Evolutionary conservation across 192 early-diverging fungal species (phyloP), one percentile per base, ranked within the genome.

Genomic region (Gryganskiella cystojenkinii): DNA sequence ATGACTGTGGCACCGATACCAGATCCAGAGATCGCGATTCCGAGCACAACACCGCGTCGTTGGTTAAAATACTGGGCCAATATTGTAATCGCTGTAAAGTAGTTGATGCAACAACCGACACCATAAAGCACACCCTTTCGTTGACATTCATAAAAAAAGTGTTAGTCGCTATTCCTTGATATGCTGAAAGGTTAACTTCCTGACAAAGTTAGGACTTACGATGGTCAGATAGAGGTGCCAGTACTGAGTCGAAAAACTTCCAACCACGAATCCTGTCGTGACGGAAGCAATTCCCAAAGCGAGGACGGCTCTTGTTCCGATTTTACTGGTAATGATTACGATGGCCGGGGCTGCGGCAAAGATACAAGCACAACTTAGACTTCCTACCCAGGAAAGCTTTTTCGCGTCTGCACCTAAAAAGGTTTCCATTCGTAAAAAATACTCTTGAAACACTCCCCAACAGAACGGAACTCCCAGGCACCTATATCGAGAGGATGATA

Each of bases 401-500:
- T 22, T 60, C 19, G 42, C 34, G 7, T 24, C 25, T n/a, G 50
- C 47, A 22, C 46, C 11, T 43, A 49, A 56, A 17, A 60, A 60
- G 1, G 40, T 52, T 3, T 52, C 20, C 19, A 15, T 53, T 3
- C 49, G 67, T 27, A 70, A 7, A 46, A 70, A 61, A 20, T 61
- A 61, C 7, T 70, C 57, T 33, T 61, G 57, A 24, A 60, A 70
- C 11, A 70, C 67, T 3, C 58, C 67, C 57, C 58, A 70, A 28
- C 40, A 47, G 37, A 61, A 43, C 8, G 33, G 37, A 8, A 70
- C 22, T n/a, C 58, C 67, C 40, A 70, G 42, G 20, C 50, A 61
- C 58, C 67, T 68, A 52, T 30, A 6, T 20, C 24, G 11, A 14
- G 50, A 52, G 8, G 50, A n/a, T n/a, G n/a, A n/a, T n/a, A n/a